Percentiles rank a stretch among this genome's conserved stretches.
These are phyloP conservation scores for Primulina eburnea DNA, from an alignment of 257 asterid species.

Conservation along the genomic window DNA sequence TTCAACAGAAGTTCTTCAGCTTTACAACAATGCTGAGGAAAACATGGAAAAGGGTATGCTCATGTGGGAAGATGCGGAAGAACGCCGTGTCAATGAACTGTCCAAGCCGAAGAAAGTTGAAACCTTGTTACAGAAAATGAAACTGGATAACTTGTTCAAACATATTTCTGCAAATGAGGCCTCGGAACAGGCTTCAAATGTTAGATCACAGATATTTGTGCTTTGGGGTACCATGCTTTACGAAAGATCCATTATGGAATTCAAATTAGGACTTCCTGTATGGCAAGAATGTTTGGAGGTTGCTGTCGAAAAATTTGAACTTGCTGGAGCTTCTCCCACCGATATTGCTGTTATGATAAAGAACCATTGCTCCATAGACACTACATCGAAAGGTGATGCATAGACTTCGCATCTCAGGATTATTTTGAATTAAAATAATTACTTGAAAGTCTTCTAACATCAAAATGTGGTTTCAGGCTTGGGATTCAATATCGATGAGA, in stretches of 20 bases:
- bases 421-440: neutral
- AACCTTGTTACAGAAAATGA: constrained; percentile 43
- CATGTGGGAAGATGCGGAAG: constrained; percentile 72
- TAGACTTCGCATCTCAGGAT: neutral
- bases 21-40: constrained; percentile 75
- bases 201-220: constrained; percentile 64
- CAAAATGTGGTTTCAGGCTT: constrained; percentile 45
- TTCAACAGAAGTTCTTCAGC: constrained; percentile 52
- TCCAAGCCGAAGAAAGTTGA: constrained; percentile 34
- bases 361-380: constrained; percentile 67
- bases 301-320: constrained; percentile 74
- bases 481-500: constrained; percentile 81
- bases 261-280: constrained; percentile 65
- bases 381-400: constrained; percentile 57
- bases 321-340: constrained; percentile 84
- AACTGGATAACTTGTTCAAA: constrained; percentile 39
- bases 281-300: constrained; percentile 85
- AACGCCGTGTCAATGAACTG: constrained; percentile 35
- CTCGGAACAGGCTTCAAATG: constrained; percentile 53
- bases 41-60: constrained; percentile 75
- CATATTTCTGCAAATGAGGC: constrained; percentile 61
- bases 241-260: constrained; percentile 86
- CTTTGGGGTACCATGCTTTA: constrained; percentile 85
- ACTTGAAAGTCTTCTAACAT: constrained; percentile 28
- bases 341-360: constrained; percentile 85